These are phyloP conservation scores for Alloascoidea hylecoeti DNA, from an alignment of 805 yeast species.

Conservation along the genomic window DNA sequence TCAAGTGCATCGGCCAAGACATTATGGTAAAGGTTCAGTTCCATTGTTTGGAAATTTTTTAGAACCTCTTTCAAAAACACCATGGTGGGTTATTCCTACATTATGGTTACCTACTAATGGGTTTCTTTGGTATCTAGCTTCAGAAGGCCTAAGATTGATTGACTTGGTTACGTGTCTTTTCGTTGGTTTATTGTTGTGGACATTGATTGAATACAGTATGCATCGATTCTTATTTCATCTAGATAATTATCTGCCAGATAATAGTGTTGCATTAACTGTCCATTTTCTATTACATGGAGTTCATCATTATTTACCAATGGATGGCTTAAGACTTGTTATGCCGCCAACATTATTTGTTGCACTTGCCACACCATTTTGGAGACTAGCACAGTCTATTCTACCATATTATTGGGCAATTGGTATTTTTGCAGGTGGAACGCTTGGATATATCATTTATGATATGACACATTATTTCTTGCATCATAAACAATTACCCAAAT, in stretches of 20 bases:
- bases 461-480: constrained; percentile 90
- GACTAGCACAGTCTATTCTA: constrained; percentile 56
- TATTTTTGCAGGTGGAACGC: constrained; percentile 90
- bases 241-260: constrained; percentile 76
- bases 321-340: constrained; percentile 80
- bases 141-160: constrained; percentile 27
- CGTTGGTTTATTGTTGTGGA: constrained; percentile 84
- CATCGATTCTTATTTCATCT: constrained; percentile 92
- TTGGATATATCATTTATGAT: constrained; percentile 89
- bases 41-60: constrained; percentile 89
- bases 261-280: constrained; percentile 55
- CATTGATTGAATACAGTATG: constrained; percentile 72
- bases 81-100: constrained; percentile 88
- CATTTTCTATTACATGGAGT: constrained; percentile 93
- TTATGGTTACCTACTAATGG: constrained; percentile 80
- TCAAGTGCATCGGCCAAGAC: constrained; percentile 96
- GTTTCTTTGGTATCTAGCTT: constrained; percentile 46
- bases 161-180: constrained; percentile 7
- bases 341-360: constrained; percentile 80
- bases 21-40: constrained; percentile 94
- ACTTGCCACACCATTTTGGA: constrained; percentile 71
- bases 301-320: constrained; percentile 98
- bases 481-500: constrained; percentile 70
- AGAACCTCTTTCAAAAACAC: constrained; percentile 82
- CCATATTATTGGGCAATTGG: constrained; percentile 81